Base-by-base conservation (phyloP, 1,139 yeast species). In the Protomyces macrosporus region DNA sequence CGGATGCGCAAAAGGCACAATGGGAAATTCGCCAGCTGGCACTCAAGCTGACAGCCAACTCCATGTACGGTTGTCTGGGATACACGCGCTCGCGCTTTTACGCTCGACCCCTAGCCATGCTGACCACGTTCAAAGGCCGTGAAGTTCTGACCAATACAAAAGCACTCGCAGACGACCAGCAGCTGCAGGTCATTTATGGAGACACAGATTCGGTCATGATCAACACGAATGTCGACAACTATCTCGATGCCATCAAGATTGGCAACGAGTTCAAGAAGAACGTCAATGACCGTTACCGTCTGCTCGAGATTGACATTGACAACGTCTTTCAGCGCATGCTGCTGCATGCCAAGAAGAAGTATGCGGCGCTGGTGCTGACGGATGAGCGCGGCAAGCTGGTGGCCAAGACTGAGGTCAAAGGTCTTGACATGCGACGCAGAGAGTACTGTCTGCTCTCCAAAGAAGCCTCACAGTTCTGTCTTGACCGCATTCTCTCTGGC, bases 161-260 rank as follows among this genome's bases (percentile, higher is more conserved):
- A 74, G 95, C 88, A 71, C 79, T 95, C 67, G 98, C 98, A 0
- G 98, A 91, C 74, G 82, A 86, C 66, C 79, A 86, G 70, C 88
- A 88, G 0, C 79, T 93, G 66, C 81, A 90, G 66, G 98, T 95
- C 60, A 90, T 95, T 23, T 95, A 95, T 72, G 99, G 99, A 79
- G 99, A 95, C 78, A 95, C 99, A 0, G 99, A 95, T 78, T 95
- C 98, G 42, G 98, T 95, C 63, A 95, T 95, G 99, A 90, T 95
- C 72, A 96, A 93, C 74, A 90, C 98, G 1, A 91, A 91, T 53
- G 87, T 84, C 53, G 83, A 81, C 65, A 81, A 78, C 51, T 87
- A 82, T 72, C 75, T 77, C 40, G 96, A 88, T 55, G 97, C 98
- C 0, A 75, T 89, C 53, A 82, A 82, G 70, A 86, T 90, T 69